phyloP scores from a whole-genome alignment of 306 rosid genomes.

The Pterocarpus santalinus region DNA sequence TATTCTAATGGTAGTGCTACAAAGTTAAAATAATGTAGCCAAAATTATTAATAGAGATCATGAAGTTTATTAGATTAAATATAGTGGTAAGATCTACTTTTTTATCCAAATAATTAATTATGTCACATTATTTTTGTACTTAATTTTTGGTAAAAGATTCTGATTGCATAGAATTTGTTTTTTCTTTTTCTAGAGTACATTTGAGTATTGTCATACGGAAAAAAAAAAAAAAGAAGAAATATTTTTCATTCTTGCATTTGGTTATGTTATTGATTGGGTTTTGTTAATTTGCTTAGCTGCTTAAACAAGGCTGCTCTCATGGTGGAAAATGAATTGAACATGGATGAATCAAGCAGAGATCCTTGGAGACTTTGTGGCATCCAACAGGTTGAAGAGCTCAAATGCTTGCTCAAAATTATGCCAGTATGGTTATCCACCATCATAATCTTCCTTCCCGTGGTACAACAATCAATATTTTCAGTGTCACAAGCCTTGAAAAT shows the following conservation, averaged over 20 bases:
- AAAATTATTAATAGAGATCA: too few species aligned
- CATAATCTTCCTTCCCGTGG: slow-evolving; percentile 39
- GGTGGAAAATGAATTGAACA: slow-evolving; percentile 44
- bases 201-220: too few species aligned
- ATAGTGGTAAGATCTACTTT: too few species aligned
- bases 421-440: slow-evolving; percentile 58
- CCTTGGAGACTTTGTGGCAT: slow-evolving; percentile 58
- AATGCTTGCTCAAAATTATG: slow-evolving; percentile 38
- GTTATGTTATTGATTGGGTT: not conserved
- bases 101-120: too few species aligned
- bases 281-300: slow-evolving; percentile 34
- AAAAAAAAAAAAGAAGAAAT: too few species aligned
- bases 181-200: too few species aligned
- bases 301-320: slow-evolving; percentile 61
- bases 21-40: too few species aligned
- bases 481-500: slow-evolving; percentile 60
- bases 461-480: slow-evolving; percentile 46
- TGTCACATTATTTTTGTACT: too few species aligned
- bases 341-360: slow-evolving; percentile 43
- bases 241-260: not conserved
- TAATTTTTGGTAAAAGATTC: too few species aligned
- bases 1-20: too few species aligned
- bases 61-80: too few species aligned
- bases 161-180: too few species aligned
- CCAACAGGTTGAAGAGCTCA: slow-evolving; percentile 63